Conservation (phyloP, 106 monocot genomes). For the Acorus calamus region DNA sequence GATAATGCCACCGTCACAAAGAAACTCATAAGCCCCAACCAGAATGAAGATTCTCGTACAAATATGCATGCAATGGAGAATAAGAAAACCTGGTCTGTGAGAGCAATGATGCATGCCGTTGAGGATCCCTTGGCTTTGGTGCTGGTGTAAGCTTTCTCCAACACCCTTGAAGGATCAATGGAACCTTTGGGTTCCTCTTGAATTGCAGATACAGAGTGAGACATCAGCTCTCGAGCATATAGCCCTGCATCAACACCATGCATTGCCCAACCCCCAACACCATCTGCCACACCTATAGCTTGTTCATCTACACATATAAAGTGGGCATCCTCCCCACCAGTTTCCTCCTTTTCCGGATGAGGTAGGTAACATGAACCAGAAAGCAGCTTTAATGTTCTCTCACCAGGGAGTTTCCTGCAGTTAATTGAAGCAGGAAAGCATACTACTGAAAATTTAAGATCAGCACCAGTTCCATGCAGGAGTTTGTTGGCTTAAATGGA, state of each 20-base stretch:
- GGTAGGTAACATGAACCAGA: conserved; percentile 94
- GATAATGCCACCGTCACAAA: no score
- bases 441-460: no score
- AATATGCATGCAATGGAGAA: neutral
- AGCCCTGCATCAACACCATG: conserved; percentile 79
- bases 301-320: conserved; percentile 81
- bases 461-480: no score
- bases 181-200: conserved; percentile 79
- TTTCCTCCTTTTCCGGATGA: conserved; percentile 90
- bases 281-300: conserved; percentile 91
- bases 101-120: conserved; percentile 92
- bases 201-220: conserved; percentile 66
- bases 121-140: conserved; percentile 95
- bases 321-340: conserved; percentile 96
- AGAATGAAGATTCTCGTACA: no score
- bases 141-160: conserved; percentile 77
- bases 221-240: conserved; percentile 91
- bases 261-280: conserved; percentile 99
- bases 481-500: no score
- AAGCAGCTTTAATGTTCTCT: conserved; percentile 53
- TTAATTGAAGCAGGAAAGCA: no score
- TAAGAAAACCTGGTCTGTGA: conserved; percentile 56
- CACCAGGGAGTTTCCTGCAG: conserved; percentile 40
- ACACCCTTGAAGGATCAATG: conserved; percentile 73
- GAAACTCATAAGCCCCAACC: no score